These are phyloP conservation scores for Phytophthora brassicae DNA, from an alignment of 352 stramenopile species.

Conservation along the genomic window DNA sequence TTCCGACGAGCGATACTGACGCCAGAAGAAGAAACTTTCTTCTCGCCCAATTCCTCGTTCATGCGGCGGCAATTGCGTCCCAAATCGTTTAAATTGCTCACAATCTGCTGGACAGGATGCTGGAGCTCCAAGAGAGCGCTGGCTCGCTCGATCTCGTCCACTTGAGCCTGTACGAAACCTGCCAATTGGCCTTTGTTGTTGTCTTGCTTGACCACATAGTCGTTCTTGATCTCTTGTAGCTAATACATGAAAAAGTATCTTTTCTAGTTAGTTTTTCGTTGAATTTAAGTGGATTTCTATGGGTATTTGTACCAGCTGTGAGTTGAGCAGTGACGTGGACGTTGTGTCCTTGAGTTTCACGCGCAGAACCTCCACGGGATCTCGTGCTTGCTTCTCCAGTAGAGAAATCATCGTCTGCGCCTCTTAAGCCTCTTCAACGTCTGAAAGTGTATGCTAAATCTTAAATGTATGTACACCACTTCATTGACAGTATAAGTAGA, in stretches of 20 bases:
- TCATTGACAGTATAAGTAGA: no score
- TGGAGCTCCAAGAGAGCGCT: constrained; percentile 71
- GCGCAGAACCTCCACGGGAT: constrained; percentile 80
- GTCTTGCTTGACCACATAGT: constrained; percentile 76
- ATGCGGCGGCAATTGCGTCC: constrained; percentile 69
- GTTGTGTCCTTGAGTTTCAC: constrained; percentile 83
- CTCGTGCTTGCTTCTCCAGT: constrained; percentile 81
- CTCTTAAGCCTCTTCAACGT: constrained; percentile 10
- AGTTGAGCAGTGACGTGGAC: constrained; percentile 81
- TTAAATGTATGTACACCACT: no score
- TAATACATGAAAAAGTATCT: constrained; percentile 14
- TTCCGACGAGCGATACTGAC: constrained; percentile 84
- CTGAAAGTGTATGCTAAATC: no score
- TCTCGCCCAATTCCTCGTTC: constrained; percentile 83
- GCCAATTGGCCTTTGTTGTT: constrained; percentile 73
- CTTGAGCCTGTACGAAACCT: constrained; percentile 71
- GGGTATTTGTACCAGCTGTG: constrained; percentile 52
- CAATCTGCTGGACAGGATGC: constrained; percentile 63
- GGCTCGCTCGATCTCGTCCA: constrained; percentile 85
- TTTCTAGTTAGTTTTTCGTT: background rate
- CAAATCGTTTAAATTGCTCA: constrained; percentile 57
- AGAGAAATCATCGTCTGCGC: constrained; percentile 63
- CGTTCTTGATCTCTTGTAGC: constrained; percentile 85
- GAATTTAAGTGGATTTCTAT: no score
- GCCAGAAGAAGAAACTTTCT: constrained; percentile 68